phyloP scores from a whole-genome alignment of 1,284 basidiomycete species.

The Cutaneotrichosporon sp. region DNA sequence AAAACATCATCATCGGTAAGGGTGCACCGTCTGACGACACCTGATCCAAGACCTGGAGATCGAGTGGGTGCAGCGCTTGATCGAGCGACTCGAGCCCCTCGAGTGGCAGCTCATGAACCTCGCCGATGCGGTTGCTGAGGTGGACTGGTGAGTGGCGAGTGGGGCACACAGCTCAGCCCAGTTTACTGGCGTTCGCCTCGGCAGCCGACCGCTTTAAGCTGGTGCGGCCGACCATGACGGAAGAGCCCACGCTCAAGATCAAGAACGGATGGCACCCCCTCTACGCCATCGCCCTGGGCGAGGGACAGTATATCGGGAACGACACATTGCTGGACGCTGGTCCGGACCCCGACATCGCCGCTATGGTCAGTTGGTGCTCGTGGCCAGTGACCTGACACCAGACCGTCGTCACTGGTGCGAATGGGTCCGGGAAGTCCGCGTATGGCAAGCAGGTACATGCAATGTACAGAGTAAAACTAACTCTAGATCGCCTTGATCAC shows the following conservation, averaged over 20 bases:
- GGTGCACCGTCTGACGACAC: accelerated
- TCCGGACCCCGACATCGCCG: constrained; percentile 42
- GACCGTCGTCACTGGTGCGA: constrained; percentile 60
- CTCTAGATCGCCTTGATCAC: constrained; percentile 78
- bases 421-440: constrained; percentile 68
- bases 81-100: constrained; percentile 64
- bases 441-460: constrained; percentile 83
- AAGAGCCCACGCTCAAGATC: constrained; percentile 73
- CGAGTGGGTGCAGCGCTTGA: constrained; percentile 69
- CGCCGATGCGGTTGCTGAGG: constrained; percentile 74
- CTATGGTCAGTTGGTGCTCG: constrained; percentile 62
- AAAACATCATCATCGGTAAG: constrained; percentile 41
- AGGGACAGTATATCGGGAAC: constrained; percentile 76
- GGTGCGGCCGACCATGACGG: constrained; percentile 70
- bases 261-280: constrained; percentile 66
- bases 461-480: background rate
- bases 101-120: constrained; percentile 62
- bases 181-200: constrained; percentile 31
- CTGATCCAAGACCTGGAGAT: constrained; percentile 61
- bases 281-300: constrained; percentile 71
- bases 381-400: constrained; percentile 53
- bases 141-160: constrained; percentile 65
- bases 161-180: constrained; percentile 7
- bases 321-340: constrained; percentile 69
- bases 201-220: constrained; percentile 60